Conservation (phyloP, 192 early-diverging fungal species). For the Backusella macrospora region DNA sequence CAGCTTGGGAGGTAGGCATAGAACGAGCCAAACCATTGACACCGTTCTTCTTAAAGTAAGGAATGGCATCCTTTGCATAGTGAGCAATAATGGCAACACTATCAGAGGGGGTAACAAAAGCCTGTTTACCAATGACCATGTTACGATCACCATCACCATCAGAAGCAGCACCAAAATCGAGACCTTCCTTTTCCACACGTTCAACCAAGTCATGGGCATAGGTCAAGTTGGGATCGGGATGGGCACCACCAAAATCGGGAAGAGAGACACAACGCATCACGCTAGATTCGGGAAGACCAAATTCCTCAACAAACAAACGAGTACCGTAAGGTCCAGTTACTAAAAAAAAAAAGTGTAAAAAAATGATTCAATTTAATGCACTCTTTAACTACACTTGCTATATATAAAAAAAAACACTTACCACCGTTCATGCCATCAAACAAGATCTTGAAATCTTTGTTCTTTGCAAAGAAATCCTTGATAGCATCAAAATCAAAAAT, state of each 20-base stretch:
- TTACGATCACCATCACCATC: conserved; percentile 99
- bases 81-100: conserved; percentile 97
- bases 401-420: conserved; percentile 43
- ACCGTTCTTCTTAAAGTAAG: conserved; percentile 87
- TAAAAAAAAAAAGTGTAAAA: conserved; percentile 19
- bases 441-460: conserved; percentile 80
- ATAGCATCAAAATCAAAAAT: conserved; percentile 95
- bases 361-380: too few species aligned
- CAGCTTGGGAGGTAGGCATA: conserved; percentile 94
- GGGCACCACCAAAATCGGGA: conserved; percentile 92
- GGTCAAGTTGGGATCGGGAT: conserved; percentile 98
- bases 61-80: conserved; percentile 82
- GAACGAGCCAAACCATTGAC: conserved; percentile 87
- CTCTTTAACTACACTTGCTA: too few species aligned
- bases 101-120: conserved; percentile 96
- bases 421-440: conserved; percentile 95
- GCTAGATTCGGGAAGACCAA: conserved; percentile 77
- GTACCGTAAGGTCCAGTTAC: conserved; percentile 95
- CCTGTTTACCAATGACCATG: conserved; percentile 96
- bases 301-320: conserved; percentile 85
- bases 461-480: conserved; percentile 70
- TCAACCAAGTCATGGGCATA: conserved; percentile 95
- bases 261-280: conserved; percentile 84
- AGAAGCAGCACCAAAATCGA: conserved; percentile 92
- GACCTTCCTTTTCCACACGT: conserved; percentile 76